phyloP scores from a whole-genome alignment of 2,329 filamentous ascomycete genomes.

The Colletotrichum sp. region DNA sequence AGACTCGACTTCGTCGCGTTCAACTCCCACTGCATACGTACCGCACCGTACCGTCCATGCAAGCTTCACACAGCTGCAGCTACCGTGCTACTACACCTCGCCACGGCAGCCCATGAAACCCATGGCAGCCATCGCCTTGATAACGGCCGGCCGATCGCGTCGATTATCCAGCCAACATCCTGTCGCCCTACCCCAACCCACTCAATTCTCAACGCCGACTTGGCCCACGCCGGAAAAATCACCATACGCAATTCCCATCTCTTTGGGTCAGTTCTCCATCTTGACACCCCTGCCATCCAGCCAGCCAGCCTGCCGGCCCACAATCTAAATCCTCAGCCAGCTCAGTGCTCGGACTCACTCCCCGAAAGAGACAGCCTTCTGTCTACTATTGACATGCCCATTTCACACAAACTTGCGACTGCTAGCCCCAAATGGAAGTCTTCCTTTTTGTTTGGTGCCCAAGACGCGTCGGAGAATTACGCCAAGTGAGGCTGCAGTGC shows the following conservation, averaged over 20 bases:
- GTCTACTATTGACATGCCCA: background rate
- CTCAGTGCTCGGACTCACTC: background rate
- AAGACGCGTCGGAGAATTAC: constrained; percentile 8
- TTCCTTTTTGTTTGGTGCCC: background rate
- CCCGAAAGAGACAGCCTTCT: background rate
- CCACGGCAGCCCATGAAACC: constrained; percentile 1
- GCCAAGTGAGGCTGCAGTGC: background rate
- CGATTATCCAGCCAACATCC: constrained; percentile 14
- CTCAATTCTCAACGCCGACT: background rate
- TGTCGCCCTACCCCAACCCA: background rate
- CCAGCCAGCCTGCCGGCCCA: background rate
- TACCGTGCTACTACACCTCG: background rate
- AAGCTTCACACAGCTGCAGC: background rate
- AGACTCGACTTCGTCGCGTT: background rate
- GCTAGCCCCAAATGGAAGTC: background rate
- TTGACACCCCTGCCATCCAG: background rate
- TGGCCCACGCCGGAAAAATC: background rate
- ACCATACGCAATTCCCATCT: background rate
- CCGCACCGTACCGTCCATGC: background rate
- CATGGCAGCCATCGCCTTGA: constrained; percentile 1
- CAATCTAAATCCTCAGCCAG: background rate
- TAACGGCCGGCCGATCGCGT: constrained; percentile 19
- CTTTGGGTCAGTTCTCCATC: background rate
- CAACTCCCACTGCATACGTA: background rate
- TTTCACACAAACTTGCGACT: background rate